These are phyloP conservation scores for Tetrapisispora taiwanensis DNA, from an alignment of 805 yeast species.

Conservation along the genomic window DNA sequence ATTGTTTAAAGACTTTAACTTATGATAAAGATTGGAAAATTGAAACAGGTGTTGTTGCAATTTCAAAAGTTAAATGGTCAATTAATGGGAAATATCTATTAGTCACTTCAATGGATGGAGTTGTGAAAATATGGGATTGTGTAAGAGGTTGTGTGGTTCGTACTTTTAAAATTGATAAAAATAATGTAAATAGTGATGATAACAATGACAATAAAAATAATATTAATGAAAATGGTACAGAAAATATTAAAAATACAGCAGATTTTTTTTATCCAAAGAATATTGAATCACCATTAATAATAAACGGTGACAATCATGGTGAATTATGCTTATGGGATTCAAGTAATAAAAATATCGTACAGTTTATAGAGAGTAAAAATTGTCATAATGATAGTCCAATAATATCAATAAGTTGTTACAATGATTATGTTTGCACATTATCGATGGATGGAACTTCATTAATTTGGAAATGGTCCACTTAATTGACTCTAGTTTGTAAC, in stretches of 20 bases:
- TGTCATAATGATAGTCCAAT: constrained; percentile 15
- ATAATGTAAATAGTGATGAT: neutral
- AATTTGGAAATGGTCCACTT: constrained; percentile 17
- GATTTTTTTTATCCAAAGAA: constrained; percentile 19
- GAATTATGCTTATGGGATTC: constrained; percentile 22
- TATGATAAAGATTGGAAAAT: constrained; percentile 67
- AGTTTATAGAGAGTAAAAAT: constrained; percentile 6
- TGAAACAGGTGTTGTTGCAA: constrained; percentile 46
- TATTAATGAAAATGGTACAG: constrained; percentile 4
- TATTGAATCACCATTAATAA: constrained; percentile 14
- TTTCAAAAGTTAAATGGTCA: constrained; percentile 59
- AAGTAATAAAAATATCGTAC: constrained; percentile 14
- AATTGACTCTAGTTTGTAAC: too few relatives aligned
- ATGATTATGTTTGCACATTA: constrained; percentile 15
- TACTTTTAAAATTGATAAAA: constrained; percentile 35
- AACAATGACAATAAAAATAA: constrained; percentile 1
- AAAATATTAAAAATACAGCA: constrained; percentile 9
- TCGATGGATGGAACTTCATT: constrained; percentile 23
- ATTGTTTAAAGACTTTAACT: constrained; percentile 81
- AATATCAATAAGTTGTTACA: constrained; percentile 15
- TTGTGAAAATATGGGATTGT: constrained; percentile 76
- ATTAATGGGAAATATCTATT: constrained; percentile 74
- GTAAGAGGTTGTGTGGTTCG: constrained; percentile 71
- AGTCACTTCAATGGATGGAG: constrained; percentile 74
- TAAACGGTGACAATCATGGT: constrained; percentile 25